A percentile compares a stretch with the other conserved stretches of the same genome.
These are phyloP conservation scores for Pelargonium exstipulatum DNA, from an alignment of 441 rosid species.

Conservation along the genomic window DNA sequence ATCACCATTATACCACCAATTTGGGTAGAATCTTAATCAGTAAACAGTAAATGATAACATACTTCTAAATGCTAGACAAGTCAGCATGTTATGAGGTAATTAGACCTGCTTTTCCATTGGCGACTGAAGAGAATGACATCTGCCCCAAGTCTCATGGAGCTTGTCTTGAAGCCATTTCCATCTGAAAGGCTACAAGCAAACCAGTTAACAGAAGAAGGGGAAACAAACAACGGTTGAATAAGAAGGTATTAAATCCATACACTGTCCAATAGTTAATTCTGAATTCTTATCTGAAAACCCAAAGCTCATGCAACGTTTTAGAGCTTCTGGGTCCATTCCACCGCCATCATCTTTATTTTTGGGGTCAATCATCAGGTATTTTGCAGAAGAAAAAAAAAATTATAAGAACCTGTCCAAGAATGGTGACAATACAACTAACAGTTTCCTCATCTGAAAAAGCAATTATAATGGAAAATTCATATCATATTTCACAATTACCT, in stretches of 20 bases:
- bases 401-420: constrained; percentile 1
- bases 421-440: background rate
- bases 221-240: background rate
- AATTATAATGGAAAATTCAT: background rate
- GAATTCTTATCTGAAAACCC: constrained; percentile 26
- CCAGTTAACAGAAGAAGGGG: constrained; percentile 5
- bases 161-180: constrained; percentile 29
- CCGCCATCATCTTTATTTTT: constrained; percentile 25
- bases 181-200: constrained; percentile 15
- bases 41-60: background rate
- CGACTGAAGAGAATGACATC: constrained; percentile 24
- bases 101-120: constrained; percentile 12
- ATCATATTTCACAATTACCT: constrained; percentile 13
- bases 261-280: constrained; percentile 22
- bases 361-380: constrained; percentile 6
- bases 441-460: background rate
- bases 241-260: constrained; percentile 9
- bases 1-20: background rate
- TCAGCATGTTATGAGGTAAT: background rate
- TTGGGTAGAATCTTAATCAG: background rate
- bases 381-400: background rate
- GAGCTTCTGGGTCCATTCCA: constrained; percentile 22
- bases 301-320: constrained; percentile 24
- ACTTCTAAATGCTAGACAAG: background rate
- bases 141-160: constrained; percentile 26